These are phyloP conservation scores for Phytophthora fragariae DNA, from an alignment of 352 stramenopile genomes.

Conservation along the genomic window DNA sequence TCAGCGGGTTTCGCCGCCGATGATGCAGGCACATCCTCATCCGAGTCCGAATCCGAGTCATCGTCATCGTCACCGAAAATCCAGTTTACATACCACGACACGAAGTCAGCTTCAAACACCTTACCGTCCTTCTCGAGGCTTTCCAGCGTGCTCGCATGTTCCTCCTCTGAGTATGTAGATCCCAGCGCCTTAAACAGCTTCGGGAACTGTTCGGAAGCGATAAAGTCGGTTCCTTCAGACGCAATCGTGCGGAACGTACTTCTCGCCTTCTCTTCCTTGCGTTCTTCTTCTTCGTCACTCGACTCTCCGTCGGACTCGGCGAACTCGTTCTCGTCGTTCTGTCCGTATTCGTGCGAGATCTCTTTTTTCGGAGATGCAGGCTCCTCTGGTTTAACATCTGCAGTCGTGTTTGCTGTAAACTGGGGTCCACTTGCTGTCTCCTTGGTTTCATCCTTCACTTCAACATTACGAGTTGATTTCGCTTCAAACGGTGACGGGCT, in stretches of 20 bases:
- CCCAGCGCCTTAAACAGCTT: slow-evolving; percentile 70
- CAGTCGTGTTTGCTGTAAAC: not conserved
- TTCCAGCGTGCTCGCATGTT: slow-evolving; percentile 48
- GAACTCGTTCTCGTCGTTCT: slow-evolving; percentile 75
- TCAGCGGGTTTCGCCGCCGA: slow-evolving; percentile 19
- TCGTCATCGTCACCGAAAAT: slow-evolving; percentile 64
- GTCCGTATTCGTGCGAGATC: slow-evolving; percentile 52
- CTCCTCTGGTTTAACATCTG: slow-evolving; percentile 3
- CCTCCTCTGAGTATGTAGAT: slow-evolving; percentile 64
- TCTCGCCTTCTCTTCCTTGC: slow-evolving; percentile 57
- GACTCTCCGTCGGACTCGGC: slow-evolving; percentile 56
- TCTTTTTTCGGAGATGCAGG: slow-evolving; percentile 3
- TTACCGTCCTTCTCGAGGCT: slow-evolving; percentile 57
- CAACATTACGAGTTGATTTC: slow-evolving; percentile 21
- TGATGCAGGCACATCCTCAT: slow-evolving; percentile 27
- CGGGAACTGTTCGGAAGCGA: slow-evolving; percentile 51
- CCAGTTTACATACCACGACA: slow-evolving; percentile 72
- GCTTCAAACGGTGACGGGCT: slow-evolving; percentile 34
- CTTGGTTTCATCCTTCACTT: slow-evolving; percentile 4
- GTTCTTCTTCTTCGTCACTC: slow-evolving; percentile 72
- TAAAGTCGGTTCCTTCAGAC: slow-evolving; percentile 34
- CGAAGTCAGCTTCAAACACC: slow-evolving; percentile 62
- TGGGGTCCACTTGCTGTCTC: not conserved
- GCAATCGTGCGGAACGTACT: slow-evolving; percentile 53
- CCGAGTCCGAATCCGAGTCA: slow-evolving; percentile 53